Percentiles rank a stretch among this genome's conserved stretches.
These are phyloP conservation scores for Xanthoparmelia taractica DNA, from an alignment of 495 filamentous ascomycete genomes.

Conservation along the genomic window DNA sequence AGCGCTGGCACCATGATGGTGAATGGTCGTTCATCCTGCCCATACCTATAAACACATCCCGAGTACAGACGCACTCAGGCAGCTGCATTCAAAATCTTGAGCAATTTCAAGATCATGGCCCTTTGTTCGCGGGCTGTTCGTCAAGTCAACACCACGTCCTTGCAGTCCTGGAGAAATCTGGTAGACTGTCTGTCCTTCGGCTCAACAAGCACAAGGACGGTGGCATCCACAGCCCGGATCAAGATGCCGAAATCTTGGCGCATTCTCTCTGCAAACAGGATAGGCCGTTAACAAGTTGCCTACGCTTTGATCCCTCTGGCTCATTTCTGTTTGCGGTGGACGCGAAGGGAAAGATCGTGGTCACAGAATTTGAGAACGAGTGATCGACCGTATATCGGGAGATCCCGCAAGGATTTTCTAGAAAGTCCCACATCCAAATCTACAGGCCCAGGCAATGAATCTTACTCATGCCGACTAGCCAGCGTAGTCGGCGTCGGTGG, in stretches of 20 bases:
- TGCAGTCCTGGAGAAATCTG: slow-evolving; percentile 14
- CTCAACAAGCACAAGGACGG: slow-evolving; percentile 11
- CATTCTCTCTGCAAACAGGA: slow-evolving; percentile 1
- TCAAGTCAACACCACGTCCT: slow-evolving; percentile 12
- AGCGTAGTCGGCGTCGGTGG: background rate
- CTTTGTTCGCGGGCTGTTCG: slow-evolving; percentile 14
- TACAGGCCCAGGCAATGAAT: background rate
- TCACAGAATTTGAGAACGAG: slow-evolving; percentile 8
- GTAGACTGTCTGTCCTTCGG: slow-evolving; percentile 9
- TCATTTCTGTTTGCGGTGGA: slow-evolving; percentile 19
- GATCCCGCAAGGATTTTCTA: background rate
- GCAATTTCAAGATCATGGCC: slow-evolving; percentile 7
- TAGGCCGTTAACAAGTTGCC: background rate
- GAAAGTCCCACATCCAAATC: background rate
- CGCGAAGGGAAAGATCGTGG: slow-evolving; percentile 16
- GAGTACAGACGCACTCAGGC: background rate
- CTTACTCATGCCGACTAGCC: background rate
- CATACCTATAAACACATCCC: background rate
- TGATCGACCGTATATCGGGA: background rate
- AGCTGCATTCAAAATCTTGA: slow-evolving; percentile 10
- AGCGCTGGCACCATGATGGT: slow-evolving; percentile 17
- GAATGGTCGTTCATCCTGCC: slow-evolving; percentile 25
- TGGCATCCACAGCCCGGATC: slow-evolving; percentile 13
- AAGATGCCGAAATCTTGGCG: background rate
- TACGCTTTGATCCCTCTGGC: slow-evolving; percentile 20